These are phyloP conservation scores for Hanseniaspora mollemarum DNA, from an alignment of 805 yeast species.

Conservation along the genomic window DNA sequence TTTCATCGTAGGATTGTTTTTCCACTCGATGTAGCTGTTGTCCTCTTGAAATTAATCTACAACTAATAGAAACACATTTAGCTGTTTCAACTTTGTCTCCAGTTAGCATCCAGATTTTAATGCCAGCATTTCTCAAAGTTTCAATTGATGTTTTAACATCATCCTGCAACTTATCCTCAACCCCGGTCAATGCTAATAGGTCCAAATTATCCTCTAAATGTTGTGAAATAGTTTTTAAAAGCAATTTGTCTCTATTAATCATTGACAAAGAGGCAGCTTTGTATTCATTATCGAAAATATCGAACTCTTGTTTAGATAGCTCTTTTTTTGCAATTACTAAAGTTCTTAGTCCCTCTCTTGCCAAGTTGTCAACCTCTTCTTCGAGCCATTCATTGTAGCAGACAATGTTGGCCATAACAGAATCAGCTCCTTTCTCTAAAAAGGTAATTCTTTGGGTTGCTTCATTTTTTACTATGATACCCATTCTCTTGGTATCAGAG, in stretches of 20 bases:
- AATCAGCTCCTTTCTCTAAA: conserved; percentile 89
- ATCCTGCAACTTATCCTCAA: conserved; percentile 84
- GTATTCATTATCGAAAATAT: conserved; percentile 53
- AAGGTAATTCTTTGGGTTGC: conserved; percentile 50
- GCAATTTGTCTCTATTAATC: conserved; percentile 63
- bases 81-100: conserved; percentile 99
- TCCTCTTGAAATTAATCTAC: conserved; percentile 83
- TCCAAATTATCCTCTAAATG: conserved; percentile 76
- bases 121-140: conserved; percentile 85
- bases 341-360: conserved; percentile 93
- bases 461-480: conserved; percentile 60
- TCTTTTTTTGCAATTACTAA: conserved; percentile 84
- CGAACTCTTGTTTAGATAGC: conserved; percentile 42
- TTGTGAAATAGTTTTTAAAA: conserved; percentile 56
- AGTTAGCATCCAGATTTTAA: conserved; percentile 97
- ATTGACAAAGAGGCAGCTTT: conserved; percentile 65
- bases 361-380: conserved; percentile 95
- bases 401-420: conserved; percentile 79
- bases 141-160: conserved; percentile 90
- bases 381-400: conserved; percentile 89
- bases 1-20: conserved; percentile 35
- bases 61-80: conserved; percentile 92
- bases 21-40: conserved; percentile 85
- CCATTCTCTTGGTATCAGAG: conserved; percentile 95
- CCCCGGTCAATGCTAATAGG: conserved; percentile 87